Conservation (phyloP, 2,329 filamentous ascomycete genomes). For the Alternaria incomplexa region DNA sequence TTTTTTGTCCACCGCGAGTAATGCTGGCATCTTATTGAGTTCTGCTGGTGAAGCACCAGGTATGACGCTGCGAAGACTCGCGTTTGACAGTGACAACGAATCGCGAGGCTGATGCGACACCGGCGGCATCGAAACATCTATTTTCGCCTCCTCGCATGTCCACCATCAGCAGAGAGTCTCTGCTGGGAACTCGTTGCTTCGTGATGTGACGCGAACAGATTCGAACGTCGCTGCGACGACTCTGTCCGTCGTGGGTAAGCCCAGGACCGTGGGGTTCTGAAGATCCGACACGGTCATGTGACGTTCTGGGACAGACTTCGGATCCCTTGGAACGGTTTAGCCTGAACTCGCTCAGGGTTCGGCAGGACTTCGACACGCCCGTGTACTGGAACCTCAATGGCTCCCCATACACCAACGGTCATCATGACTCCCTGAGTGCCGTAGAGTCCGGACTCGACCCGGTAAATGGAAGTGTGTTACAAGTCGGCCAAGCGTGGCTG, state of each 20-base stretch:
- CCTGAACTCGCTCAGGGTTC: slow-evolving; percentile 3
- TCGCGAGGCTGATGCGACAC: background rate
- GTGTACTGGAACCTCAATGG: slow-evolving; percentile 14
- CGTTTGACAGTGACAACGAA: background rate
- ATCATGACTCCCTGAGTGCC: slow-evolving; percentile 2
- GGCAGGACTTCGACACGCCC: background rate
- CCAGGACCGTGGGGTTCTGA: background rate
- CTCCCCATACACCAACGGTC: slow-evolving; percentile 29
- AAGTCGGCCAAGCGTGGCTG: slow-evolving; percentile 18
- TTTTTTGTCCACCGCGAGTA: slow-evolving; percentile 16
- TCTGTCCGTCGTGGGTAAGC: background rate
- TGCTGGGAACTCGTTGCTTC: background rate
- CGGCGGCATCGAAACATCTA: slow-evolving; percentile 5
- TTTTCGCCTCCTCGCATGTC: slow-evolving; percentile 7
- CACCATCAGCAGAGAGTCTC: background rate
- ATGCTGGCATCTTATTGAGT: background rate
- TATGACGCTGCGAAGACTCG: background rate
- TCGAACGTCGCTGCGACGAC: background rate
- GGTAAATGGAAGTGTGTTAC: slow-evolving; percentile 21
- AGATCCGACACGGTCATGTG: slow-evolving; percentile 8
- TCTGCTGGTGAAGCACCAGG: background rate
- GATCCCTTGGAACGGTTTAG: background rate
- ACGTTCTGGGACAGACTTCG: background rate
- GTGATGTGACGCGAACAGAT: background rate
- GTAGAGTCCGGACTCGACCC: slow-evolving; percentile 26